These are phyloP conservation scores for Phlebopus sp. DNA, from an alignment of 1,284 basidiomycete genomes.

Conservation along the genomic window DNA sequence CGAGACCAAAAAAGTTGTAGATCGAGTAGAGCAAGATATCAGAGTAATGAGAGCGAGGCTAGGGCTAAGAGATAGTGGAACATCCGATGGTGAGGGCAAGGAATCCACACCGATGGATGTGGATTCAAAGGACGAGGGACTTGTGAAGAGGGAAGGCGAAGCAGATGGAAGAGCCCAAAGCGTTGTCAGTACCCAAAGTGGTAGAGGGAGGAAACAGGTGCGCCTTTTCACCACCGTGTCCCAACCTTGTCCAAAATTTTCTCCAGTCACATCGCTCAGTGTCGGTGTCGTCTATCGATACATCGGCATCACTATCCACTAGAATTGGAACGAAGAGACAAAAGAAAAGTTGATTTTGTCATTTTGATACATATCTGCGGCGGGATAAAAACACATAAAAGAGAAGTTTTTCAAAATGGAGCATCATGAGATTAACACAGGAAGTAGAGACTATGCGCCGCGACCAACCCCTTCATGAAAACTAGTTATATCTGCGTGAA, in stretches of 20 bases:
- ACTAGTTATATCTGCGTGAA: constrained; percentile 47
- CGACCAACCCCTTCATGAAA: background rate
- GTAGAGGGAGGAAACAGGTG: constrained; percentile 58
- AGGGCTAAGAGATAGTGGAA: constrained; percentile 51
- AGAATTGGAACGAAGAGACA: constrained; percentile 56
- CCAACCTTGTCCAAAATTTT: background rate
- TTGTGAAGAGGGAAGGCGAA: constrained; percentile 39
- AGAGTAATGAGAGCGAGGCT: constrained; percentile 65
- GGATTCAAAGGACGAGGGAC: constrained; percentile 37
- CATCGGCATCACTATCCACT: constrained; percentile 48
- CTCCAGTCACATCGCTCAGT: constrained; percentile 56
- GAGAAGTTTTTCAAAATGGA: constrained; percentile 10
- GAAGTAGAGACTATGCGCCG: background rate
- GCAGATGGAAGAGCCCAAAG: constrained; percentile 63
- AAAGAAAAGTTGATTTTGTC: constrained; percentile 42
- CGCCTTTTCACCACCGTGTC: constrained; percentile 20
- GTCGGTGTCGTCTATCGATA: constrained; percentile 67
- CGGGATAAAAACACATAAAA: constrained; percentile 6
- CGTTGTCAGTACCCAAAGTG: constrained; percentile 59
- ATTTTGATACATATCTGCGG: constrained; percentile 4
- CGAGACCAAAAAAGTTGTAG: constrained; percentile 86
- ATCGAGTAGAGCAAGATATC: constrained; percentile 83
- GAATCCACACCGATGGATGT: constrained; percentile 35
- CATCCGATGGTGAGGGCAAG: constrained; percentile 33
- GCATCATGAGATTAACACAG: constrained; percentile 4